These are phyloP conservation scores for Trypethelium eluteriae DNA, from an alignment of 495 filamentous ascomycete species.

Conservation along the genomic window DNA sequence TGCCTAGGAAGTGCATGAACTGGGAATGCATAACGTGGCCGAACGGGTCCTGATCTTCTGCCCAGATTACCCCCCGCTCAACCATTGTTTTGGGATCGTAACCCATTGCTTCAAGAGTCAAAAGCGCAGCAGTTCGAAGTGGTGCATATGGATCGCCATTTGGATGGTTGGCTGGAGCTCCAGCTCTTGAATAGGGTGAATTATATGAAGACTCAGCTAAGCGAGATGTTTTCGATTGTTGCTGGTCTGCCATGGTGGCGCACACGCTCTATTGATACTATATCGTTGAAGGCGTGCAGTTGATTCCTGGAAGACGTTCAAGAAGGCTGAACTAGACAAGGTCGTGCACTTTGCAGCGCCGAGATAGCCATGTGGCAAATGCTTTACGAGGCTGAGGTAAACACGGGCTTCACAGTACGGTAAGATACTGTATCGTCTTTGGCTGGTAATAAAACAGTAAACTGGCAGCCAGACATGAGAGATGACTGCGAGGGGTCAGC, in stretches of 20 bases:
- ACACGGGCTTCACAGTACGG: background rate
- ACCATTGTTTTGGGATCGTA: conserved; percentile 35
- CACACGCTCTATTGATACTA: background rate
- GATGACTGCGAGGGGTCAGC: background rate
- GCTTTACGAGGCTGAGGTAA: background rate
- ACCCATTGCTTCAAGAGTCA: conserved; percentile 33
- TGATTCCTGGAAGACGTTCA: background rate
- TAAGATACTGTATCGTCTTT: background rate
- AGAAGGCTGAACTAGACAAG: background rate
- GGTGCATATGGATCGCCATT: conserved; percentile 30
- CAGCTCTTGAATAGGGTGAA: conserved; percentile 29
- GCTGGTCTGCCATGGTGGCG: background rate
- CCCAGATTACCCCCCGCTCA: conserved; percentile 33
- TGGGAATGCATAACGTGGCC: conserved; percentile 31
- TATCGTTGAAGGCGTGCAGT: background rate
- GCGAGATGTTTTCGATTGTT: background rate
- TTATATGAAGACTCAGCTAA: conserved; percentile 20
- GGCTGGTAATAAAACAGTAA: background rate
- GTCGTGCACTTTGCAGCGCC: background rate
- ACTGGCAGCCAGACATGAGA: background rate
- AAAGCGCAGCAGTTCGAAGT: conserved; percentile 28
- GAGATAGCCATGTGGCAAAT: background rate
- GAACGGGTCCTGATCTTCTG: conserved; percentile 35
- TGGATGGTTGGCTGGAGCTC: conserved; percentile 29
- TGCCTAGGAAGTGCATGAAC: conserved; percentile 31